Conservation (phyloP, 2,329 filamentous ascomycete genomes). For the Microcyclosporella mali region DNA sequence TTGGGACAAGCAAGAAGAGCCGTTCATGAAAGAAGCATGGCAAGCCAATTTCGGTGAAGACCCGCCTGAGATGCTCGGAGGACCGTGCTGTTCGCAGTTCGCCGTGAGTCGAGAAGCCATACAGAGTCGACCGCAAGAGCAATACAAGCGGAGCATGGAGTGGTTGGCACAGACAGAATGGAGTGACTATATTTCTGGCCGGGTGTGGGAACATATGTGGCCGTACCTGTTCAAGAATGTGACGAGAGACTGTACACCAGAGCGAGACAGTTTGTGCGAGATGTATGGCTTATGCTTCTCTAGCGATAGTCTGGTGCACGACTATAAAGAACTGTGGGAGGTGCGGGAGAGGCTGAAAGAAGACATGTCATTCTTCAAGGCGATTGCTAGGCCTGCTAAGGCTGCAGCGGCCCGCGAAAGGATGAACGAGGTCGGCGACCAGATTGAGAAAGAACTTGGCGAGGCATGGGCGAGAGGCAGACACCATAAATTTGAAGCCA, state of each 20-base stretch:
- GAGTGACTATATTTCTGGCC: conserved; percentile 13
- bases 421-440: not conserved
- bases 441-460: not conserved
- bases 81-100: conserved; percentile 22
- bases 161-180: conserved; percentile 11
- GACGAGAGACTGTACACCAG: conserved; percentile 11
- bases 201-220: conserved; percentile 23
- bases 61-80: conserved; percentile 11
- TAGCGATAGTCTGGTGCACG: conserved; percentile 3
- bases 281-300: conserved; percentile 19
- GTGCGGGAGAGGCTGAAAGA: conserved; percentile 10
- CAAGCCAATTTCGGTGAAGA: conserved; percentile 15
- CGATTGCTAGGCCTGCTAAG: conserved; percentile 9
- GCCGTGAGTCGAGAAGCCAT: conserved; percentile 15
- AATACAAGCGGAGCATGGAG: conserved; percentile 12
- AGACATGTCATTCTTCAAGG: conserved; percentile 11
- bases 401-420: not conserved
- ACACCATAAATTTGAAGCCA: too few species aligned
- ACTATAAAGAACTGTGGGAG: conserved; percentile 18
- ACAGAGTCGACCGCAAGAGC: conserved; percentile 5
- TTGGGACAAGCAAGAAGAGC: conserved; percentile 15
- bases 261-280: conserved; percentile 12
- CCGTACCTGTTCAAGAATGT: conserved; percentile 15
- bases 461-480: not conserved
- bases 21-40: conserved; percentile 14